A percentile compares a stretch with the other conserved stretches of the same genome.
Evolutionary conservation across 164 flowering plant genomes (phyloP).

Genomic region (Annona cherimola): DNA sequence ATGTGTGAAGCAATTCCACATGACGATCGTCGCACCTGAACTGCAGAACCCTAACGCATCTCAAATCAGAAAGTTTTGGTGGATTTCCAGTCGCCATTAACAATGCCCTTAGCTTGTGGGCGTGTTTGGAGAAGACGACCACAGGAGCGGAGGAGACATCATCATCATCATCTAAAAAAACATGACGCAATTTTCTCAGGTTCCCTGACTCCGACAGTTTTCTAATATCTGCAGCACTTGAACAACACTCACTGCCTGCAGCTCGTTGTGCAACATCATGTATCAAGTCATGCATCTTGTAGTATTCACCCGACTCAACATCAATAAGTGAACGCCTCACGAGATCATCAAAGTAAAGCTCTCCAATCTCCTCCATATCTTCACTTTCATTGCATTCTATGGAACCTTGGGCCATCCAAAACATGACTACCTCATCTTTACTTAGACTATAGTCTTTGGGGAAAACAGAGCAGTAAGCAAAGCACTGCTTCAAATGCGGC

Average conservation of each 20-base stretch:
- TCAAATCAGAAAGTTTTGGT: background rate
- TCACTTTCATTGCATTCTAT: background rate
- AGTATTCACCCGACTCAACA: background rate
- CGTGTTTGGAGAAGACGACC: background rate
- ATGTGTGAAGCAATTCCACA: background rate
- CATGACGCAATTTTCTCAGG: background rate
- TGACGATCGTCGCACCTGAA: background rate
- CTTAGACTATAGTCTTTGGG: background rate
- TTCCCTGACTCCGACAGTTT: background rate
- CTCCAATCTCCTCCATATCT: conserved; percentile 6
- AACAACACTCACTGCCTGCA: conserved; percentile 8
- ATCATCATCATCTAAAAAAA: background rate
- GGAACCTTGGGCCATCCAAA: conserved; percentile 20
- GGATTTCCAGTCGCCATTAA: background rate
- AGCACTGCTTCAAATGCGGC: conserved; percentile 6
- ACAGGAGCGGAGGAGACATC: background rate
- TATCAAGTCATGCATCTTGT: conserved; percentile 10
- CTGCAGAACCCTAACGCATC: background rate
- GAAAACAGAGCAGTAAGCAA: conserved; percentile 7
- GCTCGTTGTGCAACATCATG: conserved; percentile 6
- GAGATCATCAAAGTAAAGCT: conserved; percentile 2
- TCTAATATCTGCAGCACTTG: background rate
- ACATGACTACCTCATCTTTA: background rate
- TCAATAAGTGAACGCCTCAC: conserved; percentile 15
- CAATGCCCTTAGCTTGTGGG: background rate